Percentiles rank a stretch among this genome's conserved stretches.
Evolutionary conservation across 2,329 filamentous ascomycete genomes (phyloP).

Genomic region (Gnomoniopsis smithogilvyi): DNA sequence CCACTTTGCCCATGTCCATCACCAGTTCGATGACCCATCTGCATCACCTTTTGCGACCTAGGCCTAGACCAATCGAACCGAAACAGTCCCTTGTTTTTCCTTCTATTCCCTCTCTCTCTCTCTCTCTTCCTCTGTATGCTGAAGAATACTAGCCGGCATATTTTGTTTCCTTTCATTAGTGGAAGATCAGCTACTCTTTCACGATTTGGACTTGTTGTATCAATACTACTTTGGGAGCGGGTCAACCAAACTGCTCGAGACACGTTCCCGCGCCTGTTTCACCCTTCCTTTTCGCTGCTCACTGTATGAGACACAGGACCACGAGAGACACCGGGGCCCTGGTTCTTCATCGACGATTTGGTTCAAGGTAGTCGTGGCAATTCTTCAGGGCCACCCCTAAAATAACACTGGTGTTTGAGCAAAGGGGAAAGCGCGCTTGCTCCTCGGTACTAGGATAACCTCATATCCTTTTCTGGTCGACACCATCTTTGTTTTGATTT

Average conservation of each 20-base stretch:
- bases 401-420: neutral
- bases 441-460: neutral
- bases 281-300: neutral
- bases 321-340: neutral
- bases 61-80: neutral
- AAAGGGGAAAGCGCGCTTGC: neutral
- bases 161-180: neutral
- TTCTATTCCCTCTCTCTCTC: neutral
- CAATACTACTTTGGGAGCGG: neutral
- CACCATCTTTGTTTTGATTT: neutral
- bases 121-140: neutral
- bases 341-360: neutral
- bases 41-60: neutral
- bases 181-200: neutral
- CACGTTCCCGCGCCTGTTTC: constrained; percentile 2
- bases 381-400: neutral
- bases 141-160: neutral
- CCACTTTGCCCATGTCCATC: constrained; percentile 1
- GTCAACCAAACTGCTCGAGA: neutral
- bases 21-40: neutral
- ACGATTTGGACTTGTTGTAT: neutral
- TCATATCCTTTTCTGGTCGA: neutral
- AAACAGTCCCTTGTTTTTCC: no score
- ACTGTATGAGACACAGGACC: constrained; percentile 4
- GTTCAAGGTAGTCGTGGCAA: neutral